Conservation (phyloP, 345 rosid species). For the Kernera saxatilis region DNA sequence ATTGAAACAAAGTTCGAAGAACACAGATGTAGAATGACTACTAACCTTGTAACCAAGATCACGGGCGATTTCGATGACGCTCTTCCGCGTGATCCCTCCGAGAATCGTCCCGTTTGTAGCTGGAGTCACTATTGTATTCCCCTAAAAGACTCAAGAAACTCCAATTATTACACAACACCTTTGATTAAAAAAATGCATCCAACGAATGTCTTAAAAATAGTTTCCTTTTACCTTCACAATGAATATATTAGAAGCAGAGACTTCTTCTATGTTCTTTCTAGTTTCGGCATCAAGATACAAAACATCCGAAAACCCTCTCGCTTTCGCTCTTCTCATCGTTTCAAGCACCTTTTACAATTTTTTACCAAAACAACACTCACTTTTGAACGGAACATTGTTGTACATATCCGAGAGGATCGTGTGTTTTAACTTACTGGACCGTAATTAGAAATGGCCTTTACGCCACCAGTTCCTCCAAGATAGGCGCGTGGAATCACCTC, state of each 20-base stretch:
- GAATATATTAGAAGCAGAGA: conserved; percentile 80
- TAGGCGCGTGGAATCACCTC: conserved; percentile 56
- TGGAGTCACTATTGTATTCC: conserved; percentile 64
- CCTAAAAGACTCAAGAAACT: conserved; percentile 35
- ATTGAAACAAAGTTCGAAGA: background rate
- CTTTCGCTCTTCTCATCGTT: conserved; percentile 57
- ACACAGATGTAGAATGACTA: background rate
- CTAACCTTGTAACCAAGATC: conserved; percentile 68
- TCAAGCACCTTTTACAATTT: conserved; percentile 49
- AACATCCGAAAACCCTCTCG: conserved; percentile 75
- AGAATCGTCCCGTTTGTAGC: conserved; percentile 71
- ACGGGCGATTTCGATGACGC: conserved; percentile 62
- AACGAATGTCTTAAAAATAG: background rate
- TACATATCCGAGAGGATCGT: background rate
- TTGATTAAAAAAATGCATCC: background rate
- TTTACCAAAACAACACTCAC: background rate
- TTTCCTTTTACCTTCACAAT: conserved; percentile 51
- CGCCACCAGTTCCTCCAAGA: conserved; percentile 65
- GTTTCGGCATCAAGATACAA: conserved; percentile 72
- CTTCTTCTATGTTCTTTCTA: conserved; percentile 69
- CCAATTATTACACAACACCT: background rate
- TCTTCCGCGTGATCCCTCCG: conserved; percentile 65
- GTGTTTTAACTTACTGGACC: conserved; percentile 51
- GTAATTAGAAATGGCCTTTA: conserved; percentile 57
- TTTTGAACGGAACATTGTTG: background rate